phyloP scores from a whole-genome alignment of 345 rosid species.

The Eucalyptus regnans region DNA sequence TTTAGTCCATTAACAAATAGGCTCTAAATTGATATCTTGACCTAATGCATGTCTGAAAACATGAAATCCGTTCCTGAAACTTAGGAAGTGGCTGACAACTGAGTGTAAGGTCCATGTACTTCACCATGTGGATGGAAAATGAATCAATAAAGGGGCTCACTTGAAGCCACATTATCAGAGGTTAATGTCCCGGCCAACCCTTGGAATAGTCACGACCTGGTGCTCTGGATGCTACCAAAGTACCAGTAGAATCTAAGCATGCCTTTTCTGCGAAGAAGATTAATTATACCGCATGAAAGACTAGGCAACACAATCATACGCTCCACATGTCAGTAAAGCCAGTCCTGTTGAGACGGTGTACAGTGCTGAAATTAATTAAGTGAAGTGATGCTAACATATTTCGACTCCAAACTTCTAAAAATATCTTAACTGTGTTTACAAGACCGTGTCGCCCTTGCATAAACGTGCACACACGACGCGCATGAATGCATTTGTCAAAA shows the following conservation, averaged over 20 bases:
- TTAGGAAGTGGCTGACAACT: background rate
- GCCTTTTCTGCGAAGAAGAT: background rate
- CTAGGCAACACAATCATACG: background rate
- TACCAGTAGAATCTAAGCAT: background rate
- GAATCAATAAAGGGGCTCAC: background rate
- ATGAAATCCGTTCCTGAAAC: background rate
- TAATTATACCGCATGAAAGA: background rate
- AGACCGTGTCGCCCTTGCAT: background rate
- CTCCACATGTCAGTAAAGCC: background rate
- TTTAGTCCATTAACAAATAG: fast-evolving
- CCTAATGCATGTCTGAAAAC: background rate
- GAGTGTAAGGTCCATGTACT: background rate
- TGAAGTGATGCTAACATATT: background rate
- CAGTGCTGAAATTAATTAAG: background rate
- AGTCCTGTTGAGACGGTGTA: background rate
- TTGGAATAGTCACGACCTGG: background rate
- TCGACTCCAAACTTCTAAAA: background rate
- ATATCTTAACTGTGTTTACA: background rate
- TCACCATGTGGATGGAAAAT: background rate
- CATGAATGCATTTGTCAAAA: background rate
- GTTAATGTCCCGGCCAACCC: background rate
- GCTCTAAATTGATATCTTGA: background rate
- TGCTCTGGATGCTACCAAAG: background rate
- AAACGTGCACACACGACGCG: background rate
- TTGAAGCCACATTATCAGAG: background rate